These are phyloP conservation scores for Pseudogymnoascus sp. DNA, from an alignment of 2,329 filamentous ascomycete species.

Conservation along the genomic window DNA sequence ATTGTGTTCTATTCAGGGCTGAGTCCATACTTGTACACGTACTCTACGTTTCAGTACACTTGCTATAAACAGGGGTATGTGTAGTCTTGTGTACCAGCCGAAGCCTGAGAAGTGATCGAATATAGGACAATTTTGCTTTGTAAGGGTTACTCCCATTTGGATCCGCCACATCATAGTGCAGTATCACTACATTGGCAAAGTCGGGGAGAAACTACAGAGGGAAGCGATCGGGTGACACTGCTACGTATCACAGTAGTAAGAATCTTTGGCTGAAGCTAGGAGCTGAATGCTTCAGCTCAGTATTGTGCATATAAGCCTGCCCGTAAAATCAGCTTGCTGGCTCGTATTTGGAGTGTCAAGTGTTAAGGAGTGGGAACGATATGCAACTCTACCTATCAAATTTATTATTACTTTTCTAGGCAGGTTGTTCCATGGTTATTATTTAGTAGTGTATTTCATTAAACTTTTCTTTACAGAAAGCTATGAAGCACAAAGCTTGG, in stretches of 20 bases:
- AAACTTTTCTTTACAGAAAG: neutral
- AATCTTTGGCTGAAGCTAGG: neutral
- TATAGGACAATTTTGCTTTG: neutral
- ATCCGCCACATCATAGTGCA: neutral
- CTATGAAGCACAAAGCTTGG: neutral
- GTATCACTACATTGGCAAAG: neutral
- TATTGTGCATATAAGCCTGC: neutral
- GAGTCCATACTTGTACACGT: neutral
- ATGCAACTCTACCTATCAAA: neutral
- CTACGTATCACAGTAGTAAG: neutral
- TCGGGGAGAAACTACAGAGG: neutral
- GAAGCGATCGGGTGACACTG: neutral
- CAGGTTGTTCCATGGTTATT: neutral
- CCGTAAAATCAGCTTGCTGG: neutral
- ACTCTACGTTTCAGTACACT: neutral
- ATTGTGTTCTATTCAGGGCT: neutral
- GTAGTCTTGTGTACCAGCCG: neutral
- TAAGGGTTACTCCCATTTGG: neutral
- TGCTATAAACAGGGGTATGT: neutral
- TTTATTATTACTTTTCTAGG: neutral
- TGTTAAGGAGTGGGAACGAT: neutral
- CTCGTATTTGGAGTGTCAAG: neutral
- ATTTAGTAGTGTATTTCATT: neutral
- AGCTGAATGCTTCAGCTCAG: neutral
- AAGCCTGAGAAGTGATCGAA: no score